These are phyloP conservation scores for Chamaenerion angustifolium DNA, from an alignment of 345 rosid genomes.

Conservation along the genomic window DNA sequence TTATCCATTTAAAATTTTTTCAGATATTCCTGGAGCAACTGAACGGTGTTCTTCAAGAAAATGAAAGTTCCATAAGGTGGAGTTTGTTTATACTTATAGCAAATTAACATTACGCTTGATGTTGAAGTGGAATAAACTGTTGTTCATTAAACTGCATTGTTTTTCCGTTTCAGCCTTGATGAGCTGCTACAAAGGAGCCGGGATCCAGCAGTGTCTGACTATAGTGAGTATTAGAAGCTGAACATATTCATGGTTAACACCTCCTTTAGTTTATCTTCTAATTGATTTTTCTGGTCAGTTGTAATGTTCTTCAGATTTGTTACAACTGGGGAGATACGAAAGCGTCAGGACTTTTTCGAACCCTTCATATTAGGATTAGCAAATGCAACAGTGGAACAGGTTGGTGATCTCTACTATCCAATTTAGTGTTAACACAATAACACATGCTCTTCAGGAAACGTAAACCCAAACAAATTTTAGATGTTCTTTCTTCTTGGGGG, in stretches of 20 bases:
- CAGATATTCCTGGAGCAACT: constrained; percentile 96
- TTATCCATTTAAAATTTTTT: constrained; percentile 11
- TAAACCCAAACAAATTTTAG: too few relatives aligned
- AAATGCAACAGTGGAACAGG: constrained; percentile 89
- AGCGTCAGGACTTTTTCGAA: constrained; percentile 76
- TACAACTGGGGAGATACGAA: constrained; percentile 85
- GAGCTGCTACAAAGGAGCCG: constrained; percentile 74
- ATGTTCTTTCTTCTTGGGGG: too few relatives aligned
- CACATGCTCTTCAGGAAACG: too few relatives aligned
- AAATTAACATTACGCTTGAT: constrained; percentile 3
- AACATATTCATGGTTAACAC: background rate
- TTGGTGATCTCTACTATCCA: constrained; percentile 15
- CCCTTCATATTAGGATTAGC: constrained; percentile 82
- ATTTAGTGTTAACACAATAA: too few relatives aligned
- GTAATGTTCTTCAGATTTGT: constrained; percentile 99
- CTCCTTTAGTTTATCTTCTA: constrained; percentile 13
- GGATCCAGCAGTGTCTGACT: constrained; percentile 86
- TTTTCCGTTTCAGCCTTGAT: constrained; percentile 42
- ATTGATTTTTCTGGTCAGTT: constrained; percentile 50
- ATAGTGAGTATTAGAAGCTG: constrained; percentile 39
- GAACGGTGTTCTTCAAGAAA: constrained; percentile 73
- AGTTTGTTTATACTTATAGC: constrained; percentile 7
- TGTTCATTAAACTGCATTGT: background rate
- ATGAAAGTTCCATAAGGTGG: constrained; percentile 63
- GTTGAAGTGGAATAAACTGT: too few relatives aligned